These are phyloP conservation scores for Pseudocercospora ulei DNA, from an alignment of 2,329 filamentous ascomycete species.

Conservation along the genomic window DNA sequence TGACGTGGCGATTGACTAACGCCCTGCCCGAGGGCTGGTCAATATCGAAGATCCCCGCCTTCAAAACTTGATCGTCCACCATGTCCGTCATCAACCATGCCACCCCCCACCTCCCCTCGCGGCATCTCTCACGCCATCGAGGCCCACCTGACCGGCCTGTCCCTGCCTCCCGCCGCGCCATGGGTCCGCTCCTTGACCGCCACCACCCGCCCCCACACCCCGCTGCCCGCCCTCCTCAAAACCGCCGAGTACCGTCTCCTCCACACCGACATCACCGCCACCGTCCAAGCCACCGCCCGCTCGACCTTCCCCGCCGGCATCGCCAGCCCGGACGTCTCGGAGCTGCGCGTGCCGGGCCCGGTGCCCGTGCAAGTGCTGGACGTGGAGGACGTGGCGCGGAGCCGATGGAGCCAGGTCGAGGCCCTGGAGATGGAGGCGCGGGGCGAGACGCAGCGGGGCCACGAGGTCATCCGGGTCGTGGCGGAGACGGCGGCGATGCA, in stretches of 20 bases:
- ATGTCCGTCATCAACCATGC: constrained; percentile 17
- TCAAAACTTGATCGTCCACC: not conserved
- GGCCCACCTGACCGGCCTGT: constrained; percentile 19
- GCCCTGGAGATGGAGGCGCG: constrained; percentile 63
- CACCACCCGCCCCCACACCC: constrained; percentile 47
- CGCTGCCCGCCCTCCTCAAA: constrained; percentile 61
- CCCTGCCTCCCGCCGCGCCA: constrained; percentile 46
- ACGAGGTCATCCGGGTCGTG: constrained; percentile 70
- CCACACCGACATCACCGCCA: constrained; percentile 61
- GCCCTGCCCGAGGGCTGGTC: constrained; percentile 4
- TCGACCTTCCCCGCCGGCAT: constrained; percentile 51
- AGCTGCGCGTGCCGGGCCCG: constrained; percentile 50
- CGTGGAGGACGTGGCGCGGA: constrained; percentile 69
- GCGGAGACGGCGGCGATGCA: constrained; percentile 44
- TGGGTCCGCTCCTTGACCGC: constrained; percentile 58
- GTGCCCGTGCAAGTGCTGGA: constrained; percentile 75
- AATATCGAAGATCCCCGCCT: not conserved
- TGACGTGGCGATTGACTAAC: no score
- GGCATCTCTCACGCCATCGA: constrained; percentile 14
- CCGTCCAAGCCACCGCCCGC: constrained; percentile 38
- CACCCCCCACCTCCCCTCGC: constrained; percentile 6
- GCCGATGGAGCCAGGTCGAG: constrained; percentile 80
- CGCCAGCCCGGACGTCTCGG: constrained; percentile 46
- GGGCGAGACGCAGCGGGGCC: constrained; percentile 63
- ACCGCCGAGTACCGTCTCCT: constrained; percentile 74